Base-by-base conservation (phyloP, 1,139 yeast species). In the Kodamaea sp. region DNA sequence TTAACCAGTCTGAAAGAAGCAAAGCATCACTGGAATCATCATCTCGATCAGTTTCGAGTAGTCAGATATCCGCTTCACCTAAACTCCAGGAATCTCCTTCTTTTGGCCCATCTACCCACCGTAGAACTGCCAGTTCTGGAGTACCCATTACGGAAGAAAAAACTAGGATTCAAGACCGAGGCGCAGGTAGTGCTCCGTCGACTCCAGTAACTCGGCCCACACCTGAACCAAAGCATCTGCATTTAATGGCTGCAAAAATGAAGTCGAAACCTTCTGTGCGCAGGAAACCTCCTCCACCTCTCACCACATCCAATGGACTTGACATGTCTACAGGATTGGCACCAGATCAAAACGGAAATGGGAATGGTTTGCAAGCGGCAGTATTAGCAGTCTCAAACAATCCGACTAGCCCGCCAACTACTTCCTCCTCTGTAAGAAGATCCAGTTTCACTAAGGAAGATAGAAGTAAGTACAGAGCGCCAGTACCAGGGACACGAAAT, bases 331-430 rank as follows among this genome's bases (percentile, higher is more conserved):
- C 73, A 4, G 72, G 72, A 0, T 53, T 66, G 19, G 54, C 58
- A 6, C 20, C 24, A 24, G 36, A 32, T 15, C n/a, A 11, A 7
- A 30, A 34, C 13, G 36, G 36, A 5, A 27, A 20, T 22, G 39
- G 33, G 13, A 32, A 36, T 22, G 39, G 39, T 41, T 48, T 70
- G 16, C 68, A 66, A 37, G 76, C 76, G 10, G 75, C 75, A 2
- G 68, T 67, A 42, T 53, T 67, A 37, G 78, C 76, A 1, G 76
- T 74, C 4, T 63, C 74, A 5, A 57, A 64, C 31, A 57, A 55
- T 34, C 48, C 62, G 7, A 53, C 50, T 19, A 30, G 39, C 13
- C 51, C 59, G 4, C 39, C 55, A n/a, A 49, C 59, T 7, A 48
- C 9, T 7, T 28, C 34, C 7, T 29, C 28, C 8, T 32, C 52